A percentile compares a stretch with the other conserved stretches of the same genome.
Evolutionary conservation across 495 filamentous ascomycete species (phyloP).

Genomic region (Gamarada debralockiae): DNA sequence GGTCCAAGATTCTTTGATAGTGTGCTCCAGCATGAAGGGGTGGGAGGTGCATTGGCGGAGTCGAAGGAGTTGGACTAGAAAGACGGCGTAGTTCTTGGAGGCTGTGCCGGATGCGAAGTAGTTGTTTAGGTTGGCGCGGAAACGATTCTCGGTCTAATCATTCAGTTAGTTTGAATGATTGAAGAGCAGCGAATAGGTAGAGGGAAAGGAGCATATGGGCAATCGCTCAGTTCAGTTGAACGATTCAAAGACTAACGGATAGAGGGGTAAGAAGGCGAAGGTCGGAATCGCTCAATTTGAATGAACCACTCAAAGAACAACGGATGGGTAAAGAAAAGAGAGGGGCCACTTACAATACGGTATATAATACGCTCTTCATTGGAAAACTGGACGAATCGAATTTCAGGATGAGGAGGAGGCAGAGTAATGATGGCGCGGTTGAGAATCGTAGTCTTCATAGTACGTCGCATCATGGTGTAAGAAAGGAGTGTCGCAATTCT

Average conservation of each 20-base stretch:
- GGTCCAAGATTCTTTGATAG: constrained; percentile 39
- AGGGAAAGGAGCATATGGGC: not conserved
- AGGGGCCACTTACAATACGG: constrained; percentile 44
- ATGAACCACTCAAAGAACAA: not conserved
- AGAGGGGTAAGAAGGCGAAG: no score
- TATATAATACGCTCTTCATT: constrained; percentile 40
- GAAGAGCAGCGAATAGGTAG: not conserved
- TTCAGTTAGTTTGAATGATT: not conserved
- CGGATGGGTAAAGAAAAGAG: constrained; percentile 15
- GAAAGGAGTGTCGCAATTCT: constrained; percentile 38
- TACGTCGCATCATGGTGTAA: constrained; percentile 49
- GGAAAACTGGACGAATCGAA: constrained; percentile 22
- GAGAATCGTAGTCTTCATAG: constrained; percentile 48
- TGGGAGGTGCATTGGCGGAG: constrained; percentile 52
- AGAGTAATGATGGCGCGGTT: constrained; percentile 51
- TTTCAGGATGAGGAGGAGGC: constrained; percentile 33
- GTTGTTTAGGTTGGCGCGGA: constrained; percentile 12
- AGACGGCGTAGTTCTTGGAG: constrained; percentile 2
- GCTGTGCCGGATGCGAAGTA: constrained; percentile 8
- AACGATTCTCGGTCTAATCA: constrained; percentile 13
- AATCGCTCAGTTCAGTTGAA: not conserved
- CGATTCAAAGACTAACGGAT: not conserved
- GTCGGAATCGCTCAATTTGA: not conserved
- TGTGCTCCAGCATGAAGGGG: constrained; percentile 41
- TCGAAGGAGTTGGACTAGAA: constrained; percentile 29